Percentiles rank a stretch among this genome's conserved stretches.
Conservation (phyloP, 768 basidiomycete species). For the Terana coerulea region DNA sequence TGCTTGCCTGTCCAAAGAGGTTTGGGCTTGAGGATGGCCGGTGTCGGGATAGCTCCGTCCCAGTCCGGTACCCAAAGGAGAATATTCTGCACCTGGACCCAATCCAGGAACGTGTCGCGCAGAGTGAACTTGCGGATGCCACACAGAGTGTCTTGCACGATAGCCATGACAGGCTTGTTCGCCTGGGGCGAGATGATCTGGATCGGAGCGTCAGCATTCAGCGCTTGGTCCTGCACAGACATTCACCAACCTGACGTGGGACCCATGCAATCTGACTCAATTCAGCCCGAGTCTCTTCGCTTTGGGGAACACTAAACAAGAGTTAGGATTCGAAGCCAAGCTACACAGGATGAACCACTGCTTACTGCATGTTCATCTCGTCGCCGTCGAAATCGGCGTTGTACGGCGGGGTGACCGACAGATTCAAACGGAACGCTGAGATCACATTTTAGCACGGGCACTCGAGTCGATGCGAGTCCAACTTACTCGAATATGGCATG, state of each 20-base stretch:
- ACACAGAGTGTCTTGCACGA: slow-evolving; percentile 97
- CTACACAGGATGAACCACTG: slow-evolving; percentile 19
- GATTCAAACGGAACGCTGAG: slow-evolving; percentile 91
- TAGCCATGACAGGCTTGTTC: slow-evolving; percentile 99
- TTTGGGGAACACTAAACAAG: slow-evolving; percentile 80
- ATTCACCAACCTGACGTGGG: slow-evolving; percentile 72
- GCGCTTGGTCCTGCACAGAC: not conserved
- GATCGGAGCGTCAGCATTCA: not conserved
- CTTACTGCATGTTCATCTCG: slow-evolving; percentile 99
- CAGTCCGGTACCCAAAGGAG: slow-evolving; percentile 97
- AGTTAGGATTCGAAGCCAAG: slow-evolving; percentile 6
- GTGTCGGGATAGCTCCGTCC: slow-evolving; percentile 91
- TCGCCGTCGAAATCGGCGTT: slow-evolving; percentile 99
- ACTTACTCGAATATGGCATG: slow-evolving; percentile 96
- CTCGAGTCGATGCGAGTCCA: not conserved
- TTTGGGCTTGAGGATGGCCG: slow-evolving; percentile 94
- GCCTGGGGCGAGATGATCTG: slow-evolving; percentile 99
- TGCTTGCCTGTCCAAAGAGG: slow-evolving; percentile 99
- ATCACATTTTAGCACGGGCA: slow-evolving; percentile 15
- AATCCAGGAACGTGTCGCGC: slow-evolving; percentile 93
- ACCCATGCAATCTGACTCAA: slow-evolving; percentile 99
- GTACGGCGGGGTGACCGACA: slow-evolving; percentile 97
- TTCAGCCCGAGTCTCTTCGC: slow-evolving; percentile 97
- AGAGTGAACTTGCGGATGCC: slow-evolving; percentile 97
- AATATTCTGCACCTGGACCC: slow-evolving; percentile 95